These are phyloP conservation scores for Scleroderma citrinum DNA, from an alignment of 768 basidiomycete species.

Conservation along the genomic window DNA sequence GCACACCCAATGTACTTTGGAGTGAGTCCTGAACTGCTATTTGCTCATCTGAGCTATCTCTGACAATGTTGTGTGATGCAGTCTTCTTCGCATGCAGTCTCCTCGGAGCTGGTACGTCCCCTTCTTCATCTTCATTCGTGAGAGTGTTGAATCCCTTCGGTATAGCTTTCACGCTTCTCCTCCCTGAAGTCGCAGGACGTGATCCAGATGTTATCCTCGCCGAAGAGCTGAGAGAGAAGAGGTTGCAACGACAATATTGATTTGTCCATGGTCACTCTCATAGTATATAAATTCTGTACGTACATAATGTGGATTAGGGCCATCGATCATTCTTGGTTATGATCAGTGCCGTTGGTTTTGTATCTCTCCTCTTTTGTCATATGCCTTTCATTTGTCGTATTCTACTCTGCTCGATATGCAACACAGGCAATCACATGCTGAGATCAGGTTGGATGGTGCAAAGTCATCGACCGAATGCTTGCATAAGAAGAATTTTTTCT, in stretches of 20 bases:
- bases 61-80: slow-evolving; percentile 15
- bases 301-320: too few relatives aligned
- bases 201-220: slow-evolving; percentile 44
- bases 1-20: slow-evolving; percentile 64
- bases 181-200: slow-evolving; percentile 46
- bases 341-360: too few relatives aligned
- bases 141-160: neutral
- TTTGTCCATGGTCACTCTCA: too few relatives aligned
- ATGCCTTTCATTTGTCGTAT: too few relatives aligned
- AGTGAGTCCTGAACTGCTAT: slow-evolving; percentile 39
- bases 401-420: too few relatives aligned
- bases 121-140: neutral
- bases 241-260: neutral
- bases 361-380: too few relatives aligned
- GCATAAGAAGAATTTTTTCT: too few relatives aligned
- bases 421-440: too few relatives aligned
- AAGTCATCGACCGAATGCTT: too few relatives aligned
- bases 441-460: too few relatives aligned
- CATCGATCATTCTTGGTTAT: too few relatives aligned
- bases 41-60: neutral
- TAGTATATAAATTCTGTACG: too few relatives aligned
- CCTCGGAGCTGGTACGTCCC: slow-evolving; percentile 41
- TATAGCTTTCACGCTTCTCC: slow-evolving; percentile 37
- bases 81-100: slow-evolving; percentile 66
- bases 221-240: slow-evolving; percentile 28